These are phyloP conservation scores for Anastatica hierochuntica DNA, from an alignment of 345 rosid species.

Conservation along the genomic window DNA sequence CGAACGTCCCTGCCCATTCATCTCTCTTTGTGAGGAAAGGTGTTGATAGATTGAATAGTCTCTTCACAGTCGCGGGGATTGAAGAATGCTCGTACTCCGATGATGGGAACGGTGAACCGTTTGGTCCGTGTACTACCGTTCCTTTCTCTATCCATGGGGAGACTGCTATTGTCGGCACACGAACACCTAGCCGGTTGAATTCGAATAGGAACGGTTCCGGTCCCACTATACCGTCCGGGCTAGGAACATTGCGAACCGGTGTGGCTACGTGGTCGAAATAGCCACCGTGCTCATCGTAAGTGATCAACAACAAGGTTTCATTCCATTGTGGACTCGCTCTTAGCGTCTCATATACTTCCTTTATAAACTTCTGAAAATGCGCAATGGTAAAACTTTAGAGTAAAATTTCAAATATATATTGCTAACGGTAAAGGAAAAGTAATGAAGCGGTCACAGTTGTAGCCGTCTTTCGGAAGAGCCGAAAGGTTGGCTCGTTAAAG, in stretches of 20 bases:
- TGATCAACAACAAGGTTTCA: slow-evolving; percentile 58
- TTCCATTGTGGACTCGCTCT: slow-evolving; percentile 94
- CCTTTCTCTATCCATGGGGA: slow-evolving; percentile 89
- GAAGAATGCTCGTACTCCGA: slow-evolving; percentile 92
- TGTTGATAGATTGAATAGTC: slow-evolving; percentile 49
- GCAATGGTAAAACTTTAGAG: neutral
- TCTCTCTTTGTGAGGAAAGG: slow-evolving; percentile 81
- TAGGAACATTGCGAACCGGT: slow-evolving; percentile 68
- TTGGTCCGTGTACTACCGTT: slow-evolving; percentile 81
- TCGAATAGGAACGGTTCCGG: slow-evolving; percentile 56
- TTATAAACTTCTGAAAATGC: slow-evolving; percentile 26
- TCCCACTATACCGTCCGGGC: slow-evolving; percentile 86
- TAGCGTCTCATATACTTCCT: slow-evolving; percentile 86
- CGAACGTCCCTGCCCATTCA: slow-evolving; percentile 85
- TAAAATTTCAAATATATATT: too few relatives aligned
- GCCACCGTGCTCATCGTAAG: slow-evolving; percentile 95
- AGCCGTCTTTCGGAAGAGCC: too few relatives aligned
- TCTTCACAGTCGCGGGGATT: slow-evolving; percentile 84
- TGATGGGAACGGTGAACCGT: slow-evolving; percentile 62
- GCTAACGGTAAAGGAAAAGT: too few relatives aligned
- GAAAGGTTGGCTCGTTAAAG: too few relatives aligned
- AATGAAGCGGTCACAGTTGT: too few relatives aligned
- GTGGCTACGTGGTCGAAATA: slow-evolving; percentile 85
- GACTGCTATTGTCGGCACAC: slow-evolving; percentile 72
- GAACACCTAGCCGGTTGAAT: slow-evolving; percentile 67